Base-by-base conservation (phyloP, 768 basidiomycete species). In the Tricholoma sp. region DNA sequence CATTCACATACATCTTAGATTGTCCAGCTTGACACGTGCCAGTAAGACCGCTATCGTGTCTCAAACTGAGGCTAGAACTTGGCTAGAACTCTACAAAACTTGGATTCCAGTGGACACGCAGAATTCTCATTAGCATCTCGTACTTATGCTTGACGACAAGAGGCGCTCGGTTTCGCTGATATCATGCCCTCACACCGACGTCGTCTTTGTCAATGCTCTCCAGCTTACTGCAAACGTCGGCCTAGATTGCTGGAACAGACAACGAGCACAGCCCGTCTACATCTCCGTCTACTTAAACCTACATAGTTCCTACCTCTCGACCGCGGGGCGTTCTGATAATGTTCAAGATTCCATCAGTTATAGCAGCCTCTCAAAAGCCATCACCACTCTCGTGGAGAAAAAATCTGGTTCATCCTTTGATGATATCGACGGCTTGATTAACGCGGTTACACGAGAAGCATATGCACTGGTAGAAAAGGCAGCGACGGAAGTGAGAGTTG, bases 341-440 rank as follows among this genome's bases (percentile, higher is more conserved):
- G 79, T 88, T 13, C 56, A 66, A 0, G 76, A 84, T 56, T 82
- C 84, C 0, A 69, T 90, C 6, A 81, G 89, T 67, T 89, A 91
- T 63, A 84, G 85, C 4, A 74, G 80, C 28, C 76, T 89, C 29
- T 71, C 78, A 20, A 86, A 86, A 61, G 66, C 68, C 0, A 70
- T 83, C 53, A 67, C 67, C n/a, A 57, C 20, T 1, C 68, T 75
- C 1, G 62, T 71, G 8, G 50, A 68, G 56, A 57, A 56, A 15
- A 36, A 57, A 56, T 44, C 61, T 36, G 57, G 59, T 5, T 44
- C 54, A 3, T 61, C 64, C 0, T 60, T 45, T 4, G 78, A 75
- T 29, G 33, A 62, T 4, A 60, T 73, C 0, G 63, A 67, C 6
- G 72, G 64, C 1, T 63, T 80, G 28, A 64, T 75, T 12, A 54